These are phyloP conservation scores for Oenanthe sinensis DNA, from an alignment of 129 eudicot genomes.

Conservation along the genomic window DNA sequence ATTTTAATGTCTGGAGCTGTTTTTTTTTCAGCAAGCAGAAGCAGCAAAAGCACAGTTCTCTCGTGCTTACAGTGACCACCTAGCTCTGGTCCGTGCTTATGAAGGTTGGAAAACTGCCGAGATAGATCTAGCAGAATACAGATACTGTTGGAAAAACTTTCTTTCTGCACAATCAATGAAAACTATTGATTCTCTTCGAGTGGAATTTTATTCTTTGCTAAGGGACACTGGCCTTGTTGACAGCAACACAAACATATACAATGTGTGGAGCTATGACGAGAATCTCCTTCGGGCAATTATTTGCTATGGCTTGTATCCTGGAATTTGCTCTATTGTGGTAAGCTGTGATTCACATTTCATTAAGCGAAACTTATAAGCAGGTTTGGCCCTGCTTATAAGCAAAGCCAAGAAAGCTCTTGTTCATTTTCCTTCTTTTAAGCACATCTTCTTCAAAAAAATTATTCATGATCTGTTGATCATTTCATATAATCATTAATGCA, in stretches of 20 bases:
- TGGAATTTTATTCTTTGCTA: conserved; percentile 62
- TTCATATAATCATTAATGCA: background rate
- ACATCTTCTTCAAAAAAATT: background rate
- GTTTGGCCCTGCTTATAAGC: background rate
- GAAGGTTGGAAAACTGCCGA: conserved; percentile 93
- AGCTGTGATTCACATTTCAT: conserved; percentile 12
- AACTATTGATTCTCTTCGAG: conserved; percentile 81
- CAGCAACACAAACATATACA: conserved; percentile 39
- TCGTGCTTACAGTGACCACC: conserved; percentile 74
- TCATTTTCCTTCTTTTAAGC: background rate
- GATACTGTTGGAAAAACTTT: conserved; percentile 94
- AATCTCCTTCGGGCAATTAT: conserved; percentile 75
- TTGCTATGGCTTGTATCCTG: conserved; percentile 95
- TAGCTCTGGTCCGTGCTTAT: conserved; percentile 86
- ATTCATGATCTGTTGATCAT: background rate
- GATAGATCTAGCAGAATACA: conserved; percentile 48
- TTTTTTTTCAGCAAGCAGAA: conserved; percentile 70
- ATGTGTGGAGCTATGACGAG: conserved; percentile 75
- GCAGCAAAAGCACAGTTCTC: conserved; percentile 92
- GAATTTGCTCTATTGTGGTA: conserved; percentile 91
- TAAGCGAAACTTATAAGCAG: background rate
- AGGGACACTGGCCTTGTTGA: conserved; percentile 73
- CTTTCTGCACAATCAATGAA: conserved; percentile 90
- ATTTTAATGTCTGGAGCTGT: conserved; percentile 1
- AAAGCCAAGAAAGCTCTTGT: background rate